Evolutionary conservation across 2,329 filamentous ascomycete genomes (phyloP), one percentile per base, ranked within the genome.

Genomic region (Colletotrichum siamense): DNA sequence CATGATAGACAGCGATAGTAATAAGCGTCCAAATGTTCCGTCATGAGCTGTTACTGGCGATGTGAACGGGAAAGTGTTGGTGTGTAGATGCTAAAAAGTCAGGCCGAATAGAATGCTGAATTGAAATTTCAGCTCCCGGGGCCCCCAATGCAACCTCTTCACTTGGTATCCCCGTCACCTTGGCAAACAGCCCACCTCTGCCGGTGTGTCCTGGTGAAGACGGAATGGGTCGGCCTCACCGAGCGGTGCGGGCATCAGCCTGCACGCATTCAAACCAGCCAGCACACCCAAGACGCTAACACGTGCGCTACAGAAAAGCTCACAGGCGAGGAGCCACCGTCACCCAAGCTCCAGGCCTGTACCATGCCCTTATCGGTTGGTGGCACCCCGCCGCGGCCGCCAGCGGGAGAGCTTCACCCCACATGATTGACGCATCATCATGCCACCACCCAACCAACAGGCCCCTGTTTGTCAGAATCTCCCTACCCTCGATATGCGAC

Each of bases 381-480:
- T 66, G 8, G 22, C 39, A 30, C 71, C 39, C 69, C 59, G 67
- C 69, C 32, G n/a, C 36, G 36, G 18, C 52, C 64, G 49, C 73
- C 39, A 61, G 66, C 57, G 57, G 70, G 64, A 76, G 44, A 76
- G 70, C 74, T 74, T 74, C 70, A 76, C 74, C 74, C 74, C 74
- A 76, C 74, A 34, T 76, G 44, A 65, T 76, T 74, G 64, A 74
- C 64, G 64, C 70, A 74, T 74, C 69, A 77, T 77, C 76, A 67
- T 66, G 61, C 76, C 74, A 76, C 75, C 70, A 67, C 71, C 76
- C 76, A 78, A 78, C 76, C 76, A 78, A 63, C 76, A 77, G 36
- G 62, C 32, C 62, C 32, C 66, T 55, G 66, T 78, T 78, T 78
- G 76, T 78, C 76, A 78, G 66, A 77, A 77, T 77, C 70, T 77